These are phyloP conservation scores for Candida sp. DNA, from an alignment of 1,139 yeast species.

Conservation along the genomic window DNA sequence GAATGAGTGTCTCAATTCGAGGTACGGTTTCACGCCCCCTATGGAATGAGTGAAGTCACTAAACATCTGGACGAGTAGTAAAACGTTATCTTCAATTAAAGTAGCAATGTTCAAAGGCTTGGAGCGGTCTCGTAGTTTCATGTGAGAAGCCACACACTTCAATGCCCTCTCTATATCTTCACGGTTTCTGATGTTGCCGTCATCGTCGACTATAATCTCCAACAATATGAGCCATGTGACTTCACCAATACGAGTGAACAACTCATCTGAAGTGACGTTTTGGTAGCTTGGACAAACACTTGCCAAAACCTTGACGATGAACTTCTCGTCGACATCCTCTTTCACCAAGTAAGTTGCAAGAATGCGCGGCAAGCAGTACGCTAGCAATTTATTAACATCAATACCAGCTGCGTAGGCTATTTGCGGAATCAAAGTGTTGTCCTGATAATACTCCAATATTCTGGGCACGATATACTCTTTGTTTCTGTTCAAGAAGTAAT, in stretches of 20 bases:
- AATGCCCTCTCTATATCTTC: constrained; percentile 42
- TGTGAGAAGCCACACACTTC: constrained; percentile 37
- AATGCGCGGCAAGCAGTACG: constrained; percentile 41
- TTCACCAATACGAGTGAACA: constrained; percentile 49
- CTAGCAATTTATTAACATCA: constrained; percentile 37
- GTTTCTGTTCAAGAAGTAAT: constrained; percentile 70
- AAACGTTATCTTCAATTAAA: constrained; percentile 58
- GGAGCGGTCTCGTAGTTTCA: constrained; percentile 11
- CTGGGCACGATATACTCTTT: constrained; percentile 79
- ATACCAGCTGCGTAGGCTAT: constrained; percentile 43
- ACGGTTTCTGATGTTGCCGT: constrained; percentile 31
- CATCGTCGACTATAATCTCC: constrained; percentile 37
- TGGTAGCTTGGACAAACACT: constrained; percentile 55
- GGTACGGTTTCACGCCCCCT: constrained; percentile 70
- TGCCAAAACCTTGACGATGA: constrained; percentile 56
- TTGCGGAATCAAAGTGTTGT: constrained; percentile 61
- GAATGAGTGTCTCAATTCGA: constrained; percentile 75
- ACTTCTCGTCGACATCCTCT: constrained; percentile 48
- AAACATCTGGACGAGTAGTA: constrained; percentile 79
- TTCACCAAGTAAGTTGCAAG: constrained; percentile 45
- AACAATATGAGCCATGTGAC: constrained; percentile 46
- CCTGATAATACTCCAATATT: constrained; percentile 64
- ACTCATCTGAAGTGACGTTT: constrained; percentile 38
- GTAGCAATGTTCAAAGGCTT: constrained; percentile 23
- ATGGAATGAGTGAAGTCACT: constrained; percentile 80